Base-by-base conservation (phyloP, 1,139 yeast genomes). In the Blastobotrys capitulatus region DNA sequence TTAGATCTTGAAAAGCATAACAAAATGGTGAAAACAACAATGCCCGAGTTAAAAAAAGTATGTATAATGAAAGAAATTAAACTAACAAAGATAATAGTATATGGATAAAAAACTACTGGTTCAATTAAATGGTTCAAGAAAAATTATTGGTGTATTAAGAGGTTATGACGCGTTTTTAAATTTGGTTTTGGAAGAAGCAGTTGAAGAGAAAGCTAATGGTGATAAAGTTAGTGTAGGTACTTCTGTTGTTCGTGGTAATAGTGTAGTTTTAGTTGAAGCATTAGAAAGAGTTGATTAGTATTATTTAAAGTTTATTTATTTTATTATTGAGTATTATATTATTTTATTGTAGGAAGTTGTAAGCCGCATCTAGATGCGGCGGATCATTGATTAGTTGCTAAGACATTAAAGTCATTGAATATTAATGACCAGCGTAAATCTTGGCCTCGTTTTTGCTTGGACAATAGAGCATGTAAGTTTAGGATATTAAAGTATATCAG, bases 81-180 rank as follows among this genome's bases (percentile, higher is more conserved):
- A 13, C 22, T 38, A 38, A 38, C 41, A 26, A 9, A 9, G 22
- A 12, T 25, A 15, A n/a, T 20, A 82, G 86, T 87, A 86, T 64
- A 77, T 86, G 80, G 90, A 85, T 65, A 85, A 85, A 67, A 78
- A 80, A 64, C 75, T 87, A 36, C 72, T 80, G 13, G 72, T 87
- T 22, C 86, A 83, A 60, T 72, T 88, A 52, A 86, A 86, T 63
- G 92, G 95, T 7, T 71, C 85, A 16, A 75, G 95, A 51, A 80
- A 78, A 56, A 80, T 87, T 7, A 74, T 77, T 3, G 96, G 96
- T 1, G 76, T 79, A 7, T 73, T 87, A 51, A 73, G 86, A 62
- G 96, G 96, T 10, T 87, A 80, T 63, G 96, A 87, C 63, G 82
- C 79, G 60, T 86, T 86, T 62, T 67, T 86, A 60, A 87, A 86